Evolutionary conservation across 331 rosid genomes (phyloP).

Genomic region (Quercus tomentella): DNA sequence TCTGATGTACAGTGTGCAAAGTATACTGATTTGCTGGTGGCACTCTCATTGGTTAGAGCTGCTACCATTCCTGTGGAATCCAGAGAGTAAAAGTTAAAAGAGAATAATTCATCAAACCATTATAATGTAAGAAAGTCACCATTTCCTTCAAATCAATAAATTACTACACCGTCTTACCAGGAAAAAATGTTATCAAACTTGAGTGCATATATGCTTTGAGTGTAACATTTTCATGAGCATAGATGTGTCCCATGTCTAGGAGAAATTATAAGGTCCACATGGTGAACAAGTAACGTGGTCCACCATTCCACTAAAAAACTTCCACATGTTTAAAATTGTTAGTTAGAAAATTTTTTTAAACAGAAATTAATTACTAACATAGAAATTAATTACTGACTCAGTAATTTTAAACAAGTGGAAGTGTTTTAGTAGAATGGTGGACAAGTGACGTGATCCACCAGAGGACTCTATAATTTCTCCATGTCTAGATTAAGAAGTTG

Average conservation of each 20-base stretch:
- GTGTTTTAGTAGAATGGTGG: too few relatives aligned
- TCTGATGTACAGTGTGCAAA: slow-evolving; percentile 94
- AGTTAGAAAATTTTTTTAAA: too few relatives aligned
- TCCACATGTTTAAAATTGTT: too few relatives aligned
- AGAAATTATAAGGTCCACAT: too few relatives aligned
- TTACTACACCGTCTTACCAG: too few relatives aligned
- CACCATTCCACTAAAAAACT: too few relatives aligned
- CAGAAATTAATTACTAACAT: too few relatives aligned
- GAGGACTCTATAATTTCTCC: too few relatives aligned
- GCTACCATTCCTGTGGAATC: slow-evolving; percentile 76
- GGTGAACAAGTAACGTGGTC: too few relatives aligned
- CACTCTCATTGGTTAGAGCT: slow-evolving; percentile 86
- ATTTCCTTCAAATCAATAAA: background rate
- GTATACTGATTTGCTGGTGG: slow-evolving; percentile 93
- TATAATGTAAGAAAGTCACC: background rate
- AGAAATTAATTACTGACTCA: too few relatives aligned
- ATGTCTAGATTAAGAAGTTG: background rate
- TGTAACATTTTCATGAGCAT: background rate
- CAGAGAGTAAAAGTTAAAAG: slow-evolving; percentile 1
- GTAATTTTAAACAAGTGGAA: too few relatives aligned
- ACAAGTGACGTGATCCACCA: too few relatives aligned
- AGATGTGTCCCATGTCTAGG: background rate
- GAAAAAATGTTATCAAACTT: background rate
- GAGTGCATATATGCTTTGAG: background rate
- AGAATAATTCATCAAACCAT: background rate